A percentile compares a stretch with the other conserved stretches of the same genome.
Conservation (phyloP, 176 grass and related monocot species). For the Cenchrus purpureus region DNA sequence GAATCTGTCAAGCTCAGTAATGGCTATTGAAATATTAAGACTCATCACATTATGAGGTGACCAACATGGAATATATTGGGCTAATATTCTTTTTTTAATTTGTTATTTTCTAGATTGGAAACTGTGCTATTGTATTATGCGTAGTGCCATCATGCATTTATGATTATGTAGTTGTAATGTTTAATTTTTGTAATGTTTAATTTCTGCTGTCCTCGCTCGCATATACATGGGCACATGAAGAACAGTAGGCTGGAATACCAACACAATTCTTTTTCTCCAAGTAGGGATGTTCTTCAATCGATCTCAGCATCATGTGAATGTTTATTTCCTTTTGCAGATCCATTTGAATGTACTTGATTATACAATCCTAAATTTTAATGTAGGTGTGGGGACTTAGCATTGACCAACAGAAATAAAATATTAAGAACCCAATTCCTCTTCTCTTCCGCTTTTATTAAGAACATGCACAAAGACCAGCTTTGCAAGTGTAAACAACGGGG, state of each 20-base stretch:
- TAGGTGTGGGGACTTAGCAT: not conserved
- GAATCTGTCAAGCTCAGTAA: not conserved
- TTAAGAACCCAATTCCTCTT: not conserved
- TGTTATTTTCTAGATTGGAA: not conserved
- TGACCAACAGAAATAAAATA: not conserved
- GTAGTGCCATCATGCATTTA: no score
- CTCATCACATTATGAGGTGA: not conserved
- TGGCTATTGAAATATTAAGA: not conserved
- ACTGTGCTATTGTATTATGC: not conserved
- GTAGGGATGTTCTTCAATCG: slow-evolving; percentile 13
- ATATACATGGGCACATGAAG: not conserved
- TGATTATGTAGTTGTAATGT: not conserved
- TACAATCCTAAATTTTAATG: not conserved
- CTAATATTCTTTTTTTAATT: not conserved
- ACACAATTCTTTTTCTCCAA: slow-evolving; percentile 23
- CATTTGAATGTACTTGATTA: not conserved
- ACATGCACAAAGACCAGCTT: not conserved
- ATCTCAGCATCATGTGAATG: not conserved
- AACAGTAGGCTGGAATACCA: not conserved
- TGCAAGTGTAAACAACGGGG: not conserved
- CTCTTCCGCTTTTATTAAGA: not conserved
- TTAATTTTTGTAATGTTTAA: not conserved
- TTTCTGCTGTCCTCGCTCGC: not conserved
- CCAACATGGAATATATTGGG: not conserved
- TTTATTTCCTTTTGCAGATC: not conserved